These are phyloP conservation scores for Candida vartiovaarae DNA, from an alignment of 805 yeast species.

Conservation along the genomic window DNA sequence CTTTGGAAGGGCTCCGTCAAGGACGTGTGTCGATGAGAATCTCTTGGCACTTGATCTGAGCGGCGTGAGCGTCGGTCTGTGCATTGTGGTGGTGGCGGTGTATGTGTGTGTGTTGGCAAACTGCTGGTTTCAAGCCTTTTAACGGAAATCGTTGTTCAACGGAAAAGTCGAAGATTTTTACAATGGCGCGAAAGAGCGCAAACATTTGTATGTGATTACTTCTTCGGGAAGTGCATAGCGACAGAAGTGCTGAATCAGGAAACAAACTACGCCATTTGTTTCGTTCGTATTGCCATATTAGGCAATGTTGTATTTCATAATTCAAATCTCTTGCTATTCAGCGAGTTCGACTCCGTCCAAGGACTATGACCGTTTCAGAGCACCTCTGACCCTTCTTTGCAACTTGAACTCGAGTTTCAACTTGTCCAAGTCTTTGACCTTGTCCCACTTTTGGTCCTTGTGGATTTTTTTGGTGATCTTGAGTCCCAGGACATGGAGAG, in stretches of 20 bases:
- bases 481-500: constrained; percentile 30
- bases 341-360: no score
- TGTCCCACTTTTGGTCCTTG: constrained; percentile 32
- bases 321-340: no score
- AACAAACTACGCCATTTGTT: no score
- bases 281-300: no score
- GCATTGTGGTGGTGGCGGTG: neutral
- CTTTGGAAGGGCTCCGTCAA: constrained; percentile 26
- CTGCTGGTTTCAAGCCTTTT: no score
- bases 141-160: no score
- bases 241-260: no score
- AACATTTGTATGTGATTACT: neutral
- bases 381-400: constrained; percentile 33
- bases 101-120: no score
- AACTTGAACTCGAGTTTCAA: constrained; percentile 39
- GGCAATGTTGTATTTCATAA: no score
- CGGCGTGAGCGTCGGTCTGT: neutral
- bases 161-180: no score
- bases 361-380: constrained; percentile 5
- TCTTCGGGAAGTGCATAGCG: no score
- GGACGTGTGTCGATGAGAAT: constrained; percentile 8
- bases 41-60: neutral
- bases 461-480: constrained; percentile 35
- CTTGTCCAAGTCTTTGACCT: constrained; percentile 37
- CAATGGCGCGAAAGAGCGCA: neutral